A percentile compares a stretch with the other conserved stretches of the same genome.
These are phyloP conservation scores for Mycosphaerella arachidis DNA, from an alignment of 2,329 filamentous ascomycete genomes.

Conservation along the genomic window DNA sequence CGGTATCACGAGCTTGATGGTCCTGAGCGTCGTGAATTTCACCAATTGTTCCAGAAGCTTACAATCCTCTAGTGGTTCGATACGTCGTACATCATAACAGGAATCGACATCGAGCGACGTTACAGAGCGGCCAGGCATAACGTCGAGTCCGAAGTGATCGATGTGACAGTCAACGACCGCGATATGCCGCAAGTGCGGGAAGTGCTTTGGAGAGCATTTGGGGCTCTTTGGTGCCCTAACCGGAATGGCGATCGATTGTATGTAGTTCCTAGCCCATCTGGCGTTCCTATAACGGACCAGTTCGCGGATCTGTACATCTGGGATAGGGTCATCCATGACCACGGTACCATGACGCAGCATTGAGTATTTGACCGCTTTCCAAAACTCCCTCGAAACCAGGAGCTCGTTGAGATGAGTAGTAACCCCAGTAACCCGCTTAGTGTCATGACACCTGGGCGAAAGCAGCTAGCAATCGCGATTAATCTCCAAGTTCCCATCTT, in stretches of 20 bases:
- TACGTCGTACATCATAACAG: neutral
- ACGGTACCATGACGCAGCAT: neutral
- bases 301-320: neutral
- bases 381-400: neutral
- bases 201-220: neutral
- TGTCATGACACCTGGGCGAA: neutral
- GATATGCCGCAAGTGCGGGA: too few species aligned
- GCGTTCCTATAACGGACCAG: neutral
- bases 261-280: neutral
- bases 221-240: neutral
- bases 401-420: neutral
- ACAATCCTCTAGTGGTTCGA: neutral
- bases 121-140: too few species aligned
- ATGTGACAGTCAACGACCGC: too few species aligned
- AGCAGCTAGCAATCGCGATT: neutral
- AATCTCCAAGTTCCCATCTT: neutral
- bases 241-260: neutral
- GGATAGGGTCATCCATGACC: neutral
- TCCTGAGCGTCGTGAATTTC: neutral
- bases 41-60: neutral
- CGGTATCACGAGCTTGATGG: neutral
- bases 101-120: neutral
- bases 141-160: too few species aligned
- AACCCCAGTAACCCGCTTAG: neutral
- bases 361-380: neutral